Evolutionary conservation across 495 filamentous ascomycete species (phyloP).

Genomic region (Tetracladium marchalianum): DNA sequence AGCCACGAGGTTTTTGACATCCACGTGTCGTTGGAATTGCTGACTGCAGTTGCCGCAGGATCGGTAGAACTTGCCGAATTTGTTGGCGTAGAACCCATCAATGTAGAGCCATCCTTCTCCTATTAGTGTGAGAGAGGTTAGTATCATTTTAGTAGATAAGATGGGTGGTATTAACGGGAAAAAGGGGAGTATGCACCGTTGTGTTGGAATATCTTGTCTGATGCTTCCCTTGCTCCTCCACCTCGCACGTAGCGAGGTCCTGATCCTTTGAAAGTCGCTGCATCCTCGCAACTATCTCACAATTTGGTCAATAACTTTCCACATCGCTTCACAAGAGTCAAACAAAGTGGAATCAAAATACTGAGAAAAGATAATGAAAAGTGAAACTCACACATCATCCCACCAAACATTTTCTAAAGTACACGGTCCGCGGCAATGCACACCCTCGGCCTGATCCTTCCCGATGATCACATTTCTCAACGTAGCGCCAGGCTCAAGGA

Average conservation of each 20-base stretch:
- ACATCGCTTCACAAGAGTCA: conserved; percentile 30
- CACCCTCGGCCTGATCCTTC: conserved; percentile 39
- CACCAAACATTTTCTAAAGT: conserved; percentile 44
- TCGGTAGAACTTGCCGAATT: conserved; percentile 45
- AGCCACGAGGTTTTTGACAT: too few species aligned
- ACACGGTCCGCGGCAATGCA: conserved; percentile 38
- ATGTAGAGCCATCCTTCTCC: conserved; percentile 41
- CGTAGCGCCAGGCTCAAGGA: conserved; percentile 34
- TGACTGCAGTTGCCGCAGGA: conserved; percentile 47
- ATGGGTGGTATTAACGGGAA: too few species aligned
- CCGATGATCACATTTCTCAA: conserved; percentile 44
- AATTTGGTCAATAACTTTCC: conserved; percentile 26
- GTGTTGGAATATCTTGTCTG: conserved; percentile 55
- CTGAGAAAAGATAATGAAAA: too few species aligned
- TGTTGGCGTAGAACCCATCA: conserved; percentile 39
- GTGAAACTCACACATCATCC: conserved; percentile 31
- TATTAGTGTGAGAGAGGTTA: too few species aligned
- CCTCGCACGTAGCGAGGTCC: conserved; percentile 21
- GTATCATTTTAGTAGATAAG: too few species aligned
- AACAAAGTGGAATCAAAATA: too few species aligned
- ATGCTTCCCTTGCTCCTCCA: conserved; percentile 44
- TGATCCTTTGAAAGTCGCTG: conserved; percentile 25
- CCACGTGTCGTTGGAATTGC: conserved; percentile 16
- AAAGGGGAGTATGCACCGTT: conserved; percentile 30
- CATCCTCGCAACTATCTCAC: conserved; percentile 32